These are phyloP conservation scores for Zasmidium citrigriseum DNA, from an alignment of 2,329 filamentous ascomycete genomes.

Conservation along the genomic window DNA sequence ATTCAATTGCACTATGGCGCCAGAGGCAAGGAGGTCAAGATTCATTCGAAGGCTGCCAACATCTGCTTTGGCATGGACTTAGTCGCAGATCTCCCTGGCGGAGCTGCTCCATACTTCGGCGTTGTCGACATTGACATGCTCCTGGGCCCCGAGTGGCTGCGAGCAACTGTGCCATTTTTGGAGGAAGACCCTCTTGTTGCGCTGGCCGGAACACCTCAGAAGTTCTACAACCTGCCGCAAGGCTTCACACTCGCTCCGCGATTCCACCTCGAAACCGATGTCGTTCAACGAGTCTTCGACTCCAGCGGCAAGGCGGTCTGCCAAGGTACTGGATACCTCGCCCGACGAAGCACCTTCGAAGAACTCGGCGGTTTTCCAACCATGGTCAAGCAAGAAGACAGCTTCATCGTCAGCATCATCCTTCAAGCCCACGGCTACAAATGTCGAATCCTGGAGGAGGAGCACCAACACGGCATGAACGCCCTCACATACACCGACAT, in stretches of 20 bases:
- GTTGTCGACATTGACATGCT: slow-evolving; percentile 21
- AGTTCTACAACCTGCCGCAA: slow-evolving; percentile 22
- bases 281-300: slow-evolving; percentile 20
- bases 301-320: slow-evolving; percentile 18
- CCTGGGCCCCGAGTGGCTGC: slow-evolving; percentile 13
- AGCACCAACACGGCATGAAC: slow-evolving; percentile 20
- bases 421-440: slow-evolving; percentile 18
- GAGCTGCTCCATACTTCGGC: slow-evolving; percentile 23
- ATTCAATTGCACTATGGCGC: slow-evolving; percentile 16
- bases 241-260: slow-evolving; percentile 18
- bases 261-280: slow-evolving; percentile 18
- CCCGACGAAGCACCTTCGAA: slow-evolving; percentile 12
- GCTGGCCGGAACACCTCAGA: slow-evolving; percentile 18
- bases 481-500: slow-evolving; percentile 20
- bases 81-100: slow-evolving; percentile 21
- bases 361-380: slow-evolving; percentile 18
- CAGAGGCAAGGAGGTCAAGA: slow-evolving; percentile 18
- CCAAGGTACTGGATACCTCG: slow-evolving; percentile 21
- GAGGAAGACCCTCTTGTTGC: slow-evolving; percentile 17
- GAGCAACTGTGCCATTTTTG: slow-evolving; percentile 16
- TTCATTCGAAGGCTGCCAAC: slow-evolving; percentile 21
- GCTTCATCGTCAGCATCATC: slow-evolving; percentile 21
- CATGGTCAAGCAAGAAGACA: slow-evolving; percentile 22
- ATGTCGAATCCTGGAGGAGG: slow-evolving; percentile 14
- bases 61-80: slow-evolving; percentile 22